Evolutionary conservation across 345 rosid genomes (phyloP), one percentile per base, ranked within the genome.

Genomic region (Streptanthus diversifolius): DNA sequence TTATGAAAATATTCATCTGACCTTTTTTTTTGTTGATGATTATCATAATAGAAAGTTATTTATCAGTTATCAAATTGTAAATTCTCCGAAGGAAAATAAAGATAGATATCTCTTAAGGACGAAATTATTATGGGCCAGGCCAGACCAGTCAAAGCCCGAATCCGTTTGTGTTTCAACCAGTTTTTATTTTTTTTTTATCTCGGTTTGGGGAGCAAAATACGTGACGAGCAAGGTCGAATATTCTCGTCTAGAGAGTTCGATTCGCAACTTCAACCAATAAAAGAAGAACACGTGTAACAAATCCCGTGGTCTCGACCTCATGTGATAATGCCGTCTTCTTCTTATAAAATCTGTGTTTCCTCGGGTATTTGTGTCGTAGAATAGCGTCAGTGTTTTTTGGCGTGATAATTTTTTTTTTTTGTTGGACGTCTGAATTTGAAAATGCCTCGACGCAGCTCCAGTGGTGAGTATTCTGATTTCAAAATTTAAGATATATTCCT

Each of bases 401-500:
- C 59, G 59, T 30, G 24, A 12, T 3, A 27, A 55, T 8, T 25
- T 2, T 9, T 32, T 33, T 11, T 0, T 11, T 14, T 41, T 69
- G 9, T 1, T 37, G 19, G 1, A 21, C 45, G 7, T 5, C 57
- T 3, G 25, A 18, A 12, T 66, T 30, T 45, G 45, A 58, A 39
- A 66, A 49, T 74, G 78, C 72, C 72, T 66, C 72, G 72, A 7
- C 61, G 72, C 13, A 56, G 77, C 66, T 64, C 72, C 25, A 53
- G 65, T 14, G 71, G 78, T 66, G 25, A 56, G 53, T 56, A 27
- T 59, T 33, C 43, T 13, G 53, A 12, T 24, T 35, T 7, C 5
- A 2, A 2, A 1, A 22, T 69, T 22, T 30, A 15, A 32, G 44
- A 2, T 44, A 24, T 37, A 25, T n/a, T 15, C 27, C 59, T 67